phyloP scores from a whole-genome alignment of 2,329 filamentous ascomycete species.

The Apiospora koreana region DNA sequence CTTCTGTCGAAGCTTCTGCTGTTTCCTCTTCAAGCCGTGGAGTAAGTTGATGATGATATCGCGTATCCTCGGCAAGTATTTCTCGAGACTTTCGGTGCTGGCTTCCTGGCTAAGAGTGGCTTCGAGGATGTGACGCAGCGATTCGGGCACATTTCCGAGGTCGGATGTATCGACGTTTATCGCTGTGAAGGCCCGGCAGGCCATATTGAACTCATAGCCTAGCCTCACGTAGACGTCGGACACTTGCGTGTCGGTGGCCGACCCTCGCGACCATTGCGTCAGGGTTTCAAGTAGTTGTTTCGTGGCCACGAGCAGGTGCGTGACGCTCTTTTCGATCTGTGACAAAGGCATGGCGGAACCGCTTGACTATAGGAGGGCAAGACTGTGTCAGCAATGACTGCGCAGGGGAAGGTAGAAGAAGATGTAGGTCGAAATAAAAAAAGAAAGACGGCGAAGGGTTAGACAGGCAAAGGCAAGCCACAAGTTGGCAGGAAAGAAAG shows the following conservation, averaged over 20 bases:
- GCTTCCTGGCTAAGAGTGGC: constrained; percentile 96
- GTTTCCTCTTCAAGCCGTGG: constrained; percentile 95
- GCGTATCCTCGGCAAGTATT: constrained; percentile 89
- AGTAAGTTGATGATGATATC: constrained; percentile 98
- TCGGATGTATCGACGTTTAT: constrained; percentile 96
- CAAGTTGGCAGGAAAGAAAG: background rate
- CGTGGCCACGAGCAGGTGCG: constrained; percentile 93
- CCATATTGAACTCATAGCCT: constrained; percentile 99
- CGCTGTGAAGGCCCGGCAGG: constrained; percentile 91
- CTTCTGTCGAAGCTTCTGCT: constrained; percentile 77
- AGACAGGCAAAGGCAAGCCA: background rate
- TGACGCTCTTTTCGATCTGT: constrained; percentile 98
- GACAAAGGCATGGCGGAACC: constrained; percentile 76
- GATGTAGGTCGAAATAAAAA: background rate
- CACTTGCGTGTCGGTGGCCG: constrained; percentile 90
- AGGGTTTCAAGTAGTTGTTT: constrained; percentile 97
- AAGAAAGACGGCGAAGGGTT: background rate
- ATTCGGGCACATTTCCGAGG: constrained; percentile 91
- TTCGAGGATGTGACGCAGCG: constrained; percentile 87
- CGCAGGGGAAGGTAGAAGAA: background rate
- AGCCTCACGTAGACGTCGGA: constrained; percentile 97
- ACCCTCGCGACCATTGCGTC: constrained; percentile 93
- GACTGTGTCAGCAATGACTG: constrained; percentile 1
- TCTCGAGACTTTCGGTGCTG: constrained; percentile 88
- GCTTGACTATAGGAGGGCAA: constrained; percentile 39